phyloP scores from a whole-genome alignment of 169 alveolate genomes.

The Theileria orientalis region DNA sequence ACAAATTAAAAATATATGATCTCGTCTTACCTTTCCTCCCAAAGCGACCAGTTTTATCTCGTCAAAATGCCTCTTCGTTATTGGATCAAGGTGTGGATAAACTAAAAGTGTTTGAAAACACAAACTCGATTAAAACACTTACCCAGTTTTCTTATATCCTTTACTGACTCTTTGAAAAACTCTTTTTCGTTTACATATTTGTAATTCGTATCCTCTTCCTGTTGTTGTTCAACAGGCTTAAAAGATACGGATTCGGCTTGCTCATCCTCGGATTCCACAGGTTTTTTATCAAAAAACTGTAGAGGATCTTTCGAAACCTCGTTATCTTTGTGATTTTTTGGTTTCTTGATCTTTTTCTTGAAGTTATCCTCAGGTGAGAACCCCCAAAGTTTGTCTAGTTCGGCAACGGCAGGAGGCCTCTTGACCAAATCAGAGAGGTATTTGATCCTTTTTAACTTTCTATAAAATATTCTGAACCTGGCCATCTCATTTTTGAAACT shows the following conservation, averaged over 20 bases:
- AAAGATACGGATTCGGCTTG: background rate
- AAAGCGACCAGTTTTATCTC: constrained; percentile 51
- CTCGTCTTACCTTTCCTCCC: constrained; percentile 64
- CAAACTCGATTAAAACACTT: background rate
- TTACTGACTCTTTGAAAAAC: constrained; percentile 52
- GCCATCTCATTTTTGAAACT: background rate
- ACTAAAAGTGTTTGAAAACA: constrained; percentile 9
- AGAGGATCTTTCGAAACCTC: background rate
- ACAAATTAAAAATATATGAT: too few species aligned
- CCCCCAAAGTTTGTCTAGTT: constrained; percentile 63
- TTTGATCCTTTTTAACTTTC: constrained; percentile 16
- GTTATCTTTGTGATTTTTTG: background rate
- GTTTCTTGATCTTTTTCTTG: constrained; percentile 5
- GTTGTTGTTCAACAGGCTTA: constrained; percentile 18
- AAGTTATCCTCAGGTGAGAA: constrained; percentile 19
- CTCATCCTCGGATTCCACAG: constrained; percentile 6
- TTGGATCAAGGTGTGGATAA: constrained; percentile 64
- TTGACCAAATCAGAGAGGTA: constrained; percentile 24
- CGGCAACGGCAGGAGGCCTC: constrained; percentile 39
- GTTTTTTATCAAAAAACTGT: constrained; percentile 10
- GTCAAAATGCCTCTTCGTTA: constrained; percentile 58
- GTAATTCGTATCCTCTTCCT: background rate
- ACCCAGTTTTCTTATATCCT: constrained; percentile 50
- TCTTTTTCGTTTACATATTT: constrained; percentile 16
- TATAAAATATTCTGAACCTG: constrained; percentile 6